These are phyloP conservation scores for Mucor piriformis DNA, from an alignment of 371 early-diverging fungal species.

Conservation along the genomic window DNA sequence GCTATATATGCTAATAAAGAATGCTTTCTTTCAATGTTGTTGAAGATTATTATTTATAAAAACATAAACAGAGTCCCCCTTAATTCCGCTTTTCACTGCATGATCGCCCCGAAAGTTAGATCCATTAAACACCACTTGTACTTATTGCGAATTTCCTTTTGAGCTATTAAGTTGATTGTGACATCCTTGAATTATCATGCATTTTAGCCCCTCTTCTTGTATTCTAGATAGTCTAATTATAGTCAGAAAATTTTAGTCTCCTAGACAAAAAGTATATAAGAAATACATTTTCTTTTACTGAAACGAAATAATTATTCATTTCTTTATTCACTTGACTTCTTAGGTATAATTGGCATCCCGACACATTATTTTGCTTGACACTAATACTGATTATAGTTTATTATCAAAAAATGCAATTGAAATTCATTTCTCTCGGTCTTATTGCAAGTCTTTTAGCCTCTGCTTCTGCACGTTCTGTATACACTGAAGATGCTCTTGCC, in stretches of 20 bases:
- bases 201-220: background rate
- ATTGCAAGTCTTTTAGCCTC: conserved; percentile 9
- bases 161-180: background rate
- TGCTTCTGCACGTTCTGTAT: conserved; percentile 11
- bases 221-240: conserved; percentile 6
- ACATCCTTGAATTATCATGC: background rate
- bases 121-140: background rate
- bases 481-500: background rate
- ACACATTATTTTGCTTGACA: no score
- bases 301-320: background rate
- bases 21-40: background rate
- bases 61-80: background rate
- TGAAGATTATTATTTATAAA: background rate
- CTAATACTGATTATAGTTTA: background rate
- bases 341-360: background rate
- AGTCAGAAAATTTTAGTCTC: background rate
- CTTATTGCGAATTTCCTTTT: background rate
- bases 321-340: background rate
- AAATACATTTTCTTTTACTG: background rate
- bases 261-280: background rate
- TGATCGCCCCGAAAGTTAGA: background rate
- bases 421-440: conserved; percentile 16
- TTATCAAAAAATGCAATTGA: conserved; percentile 14
- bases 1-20: background rate
- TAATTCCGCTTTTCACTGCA: conserved; percentile 2